Conservation (phyloP, 805 yeast genomes). For the Priceomyces medius region DNA sequence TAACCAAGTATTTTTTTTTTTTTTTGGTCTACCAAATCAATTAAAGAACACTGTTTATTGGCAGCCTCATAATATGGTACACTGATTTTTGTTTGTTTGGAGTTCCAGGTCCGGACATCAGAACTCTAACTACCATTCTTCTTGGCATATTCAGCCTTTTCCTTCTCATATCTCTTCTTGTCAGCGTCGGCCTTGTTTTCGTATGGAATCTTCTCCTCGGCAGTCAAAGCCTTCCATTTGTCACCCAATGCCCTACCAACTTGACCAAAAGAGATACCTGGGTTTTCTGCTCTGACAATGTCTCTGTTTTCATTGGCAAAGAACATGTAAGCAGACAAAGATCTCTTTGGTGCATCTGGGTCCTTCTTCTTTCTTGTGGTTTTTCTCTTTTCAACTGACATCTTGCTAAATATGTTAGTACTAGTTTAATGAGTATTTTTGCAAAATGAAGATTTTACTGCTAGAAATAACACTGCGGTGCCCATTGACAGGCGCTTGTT, state of each 20-base stretch:
- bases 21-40: conserved; percentile 1
- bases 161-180: conserved; percentile 96
- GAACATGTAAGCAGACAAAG: conserved; percentile 97
- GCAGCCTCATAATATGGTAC: conserved; percentile 3
- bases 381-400: conserved; percentile 41
- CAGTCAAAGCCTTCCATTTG: conserved; percentile 88
- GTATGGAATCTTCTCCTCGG: conserved; percentile 84
- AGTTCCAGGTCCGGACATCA: background rate
- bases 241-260: conserved; percentile 95
- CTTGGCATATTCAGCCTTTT: conserved; percentile 80
- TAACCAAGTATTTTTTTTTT: background rate
- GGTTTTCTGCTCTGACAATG: conserved; percentile 91
- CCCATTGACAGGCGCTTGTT: background rate
- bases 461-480: background rate
- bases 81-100: background rate
- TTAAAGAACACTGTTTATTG: background rate
- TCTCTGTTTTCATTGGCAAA: conserved; percentile 98
- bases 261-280: conserved; percentile 93
- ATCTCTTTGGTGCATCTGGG: conserved; percentile 99
- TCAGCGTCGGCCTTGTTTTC: conserved; percentile 92
- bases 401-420: conserved; percentile 7
- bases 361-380: conserved; percentile 57
- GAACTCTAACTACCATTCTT: conserved; percentile 15
- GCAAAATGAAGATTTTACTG: background rate
- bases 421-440: background rate